These are phyloP conservation scores for Russula sp. DNA, from an alignment of 768 basidiomycete genomes.

Conservation along the genomic window DNA sequence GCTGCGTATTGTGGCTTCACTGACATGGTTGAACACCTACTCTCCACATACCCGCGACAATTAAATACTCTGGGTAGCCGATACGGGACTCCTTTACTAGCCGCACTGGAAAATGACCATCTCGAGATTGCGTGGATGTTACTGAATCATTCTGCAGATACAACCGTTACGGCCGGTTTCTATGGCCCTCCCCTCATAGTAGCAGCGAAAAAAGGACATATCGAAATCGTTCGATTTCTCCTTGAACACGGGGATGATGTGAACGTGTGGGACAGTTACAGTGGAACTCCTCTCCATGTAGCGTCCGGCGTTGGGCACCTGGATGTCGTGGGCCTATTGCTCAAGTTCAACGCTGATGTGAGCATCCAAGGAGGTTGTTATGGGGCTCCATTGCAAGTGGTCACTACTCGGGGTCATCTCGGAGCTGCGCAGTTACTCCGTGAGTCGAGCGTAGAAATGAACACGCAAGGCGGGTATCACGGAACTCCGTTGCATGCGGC, in stretches of 20 bases:
- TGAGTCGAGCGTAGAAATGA: slow-evolving; percentile 11
- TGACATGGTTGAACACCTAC: slow-evolving; percentile 3
- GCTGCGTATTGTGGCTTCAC: slow-evolving; percentile 13
- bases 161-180: slow-evolving; percentile 7
- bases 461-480: slow-evolving; percentile 9
- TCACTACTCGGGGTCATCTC: neutral
- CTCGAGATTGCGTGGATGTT: slow-evolving; percentile 14
- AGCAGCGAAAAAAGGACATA: slow-evolving; percentile 14
- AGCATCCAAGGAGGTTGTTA: slow-evolving; percentile 18
- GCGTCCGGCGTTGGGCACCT: slow-evolving; percentile 12
- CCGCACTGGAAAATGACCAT: slow-evolving; percentile 15
- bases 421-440: slow-evolving; percentile 13
- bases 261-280: slow-evolving; percentile 14
- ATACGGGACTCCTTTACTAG: slow-evolving; percentile 18
- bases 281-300: slow-evolving; percentile 14
- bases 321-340: slow-evolving; percentile 3
- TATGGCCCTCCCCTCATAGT: slow-evolving; percentile 11
- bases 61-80: slow-evolving; percentile 12
- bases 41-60: slow-evolving; percentile 10
- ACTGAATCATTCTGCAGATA: slow-evolving; percentile 1
- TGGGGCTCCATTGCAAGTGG: slow-evolving; percentile 2
- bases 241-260: slow-evolving; percentile 14
- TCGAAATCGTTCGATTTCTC: slow-evolving; percentile 12
- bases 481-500: slow-evolving; percentile 20
- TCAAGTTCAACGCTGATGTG: slow-evolving; percentile 9